Base-by-base conservation (phyloP, 1,139 yeast species). In the Wickerhamomyces sp. region DNA sequence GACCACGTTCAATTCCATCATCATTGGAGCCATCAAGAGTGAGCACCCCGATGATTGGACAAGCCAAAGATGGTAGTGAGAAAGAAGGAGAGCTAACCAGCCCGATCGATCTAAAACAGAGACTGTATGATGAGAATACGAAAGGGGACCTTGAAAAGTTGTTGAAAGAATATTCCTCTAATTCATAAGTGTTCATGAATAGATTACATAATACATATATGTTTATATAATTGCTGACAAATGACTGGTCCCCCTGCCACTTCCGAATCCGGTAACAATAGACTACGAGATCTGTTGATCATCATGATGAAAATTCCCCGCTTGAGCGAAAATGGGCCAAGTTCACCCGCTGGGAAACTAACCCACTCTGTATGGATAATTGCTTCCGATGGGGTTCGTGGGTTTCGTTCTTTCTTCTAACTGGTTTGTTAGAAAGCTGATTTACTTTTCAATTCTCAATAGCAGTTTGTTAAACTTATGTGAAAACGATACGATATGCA, bases 41-140 rank as follows among this genome's bases (percentile, higher is more conserved):
- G 33, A 11, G 33, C 3, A 49, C 53, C 1, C 53, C 53, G 32
- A 44, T 49, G 49, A 47, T 49, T 32, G 53, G 51, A 10, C 43
- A 40, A 10, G 14, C 23, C 23, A 29, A 10, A 13, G 6, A 36
- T 34, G 23, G 26, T 6, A 3, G 33, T n/a, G 14, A 13, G 18
- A 18, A 23, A 11, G 29, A 14, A 10, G 39, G 32, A 2, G 36
- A 37, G 10, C 14, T 34, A 9, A 31, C 11, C 5, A 26, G 15
- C 9, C 34, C 38, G 2, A 45, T 47, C 13, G 43, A 47, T 13
- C 14, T 49, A 27, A 33, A 27, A 9, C 41, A 47, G 26, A 40
- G 47, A 10, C 26, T 49, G 7, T 49, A 49, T 31, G 42, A 41
- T 5, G 44, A 37, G 14, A n/a, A 33, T 6, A 8, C 35, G 31